These are phyloP conservation scores for Ophiostoma sp. DNA, from an alignment of 2,329 filamentous ascomycete species.

Conservation along the genomic window DNA sequence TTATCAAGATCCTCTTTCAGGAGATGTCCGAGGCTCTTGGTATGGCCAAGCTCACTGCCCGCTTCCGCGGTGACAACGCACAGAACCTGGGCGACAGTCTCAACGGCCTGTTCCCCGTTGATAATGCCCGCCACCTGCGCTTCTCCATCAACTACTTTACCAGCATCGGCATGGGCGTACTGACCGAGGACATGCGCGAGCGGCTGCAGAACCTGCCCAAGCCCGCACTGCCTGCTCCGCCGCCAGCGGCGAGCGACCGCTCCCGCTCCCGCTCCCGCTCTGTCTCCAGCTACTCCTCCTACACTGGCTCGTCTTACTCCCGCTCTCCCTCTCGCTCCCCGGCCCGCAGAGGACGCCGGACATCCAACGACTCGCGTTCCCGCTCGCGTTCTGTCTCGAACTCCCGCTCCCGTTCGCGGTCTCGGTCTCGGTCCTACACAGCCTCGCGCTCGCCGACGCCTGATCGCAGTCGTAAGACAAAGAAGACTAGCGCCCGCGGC, in stretches of 20 bases:
- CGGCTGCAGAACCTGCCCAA: constrained; percentile 85
- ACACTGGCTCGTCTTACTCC: constrained; percentile 58
- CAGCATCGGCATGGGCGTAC: constrained; percentile 87
- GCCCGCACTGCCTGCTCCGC: constrained; percentile 66
- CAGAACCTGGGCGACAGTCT: constrained; percentile 63
- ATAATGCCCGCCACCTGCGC: constrained; percentile 82
- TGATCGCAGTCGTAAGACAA: constrained; percentile 12
- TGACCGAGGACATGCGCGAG: constrained; percentile 94
- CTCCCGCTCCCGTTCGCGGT: constrained; percentile 9
- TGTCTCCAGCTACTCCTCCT: constrained; percentile 73
- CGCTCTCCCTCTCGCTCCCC: constrained; percentile 38
- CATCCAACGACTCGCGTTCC: constrained; percentile 18
- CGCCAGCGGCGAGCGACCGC: constrained; percentile 32
- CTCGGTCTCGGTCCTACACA: constrained; percentile 8
- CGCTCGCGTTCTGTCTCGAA: constrained; percentile 23
- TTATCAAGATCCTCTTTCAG: constrained; percentile 96
- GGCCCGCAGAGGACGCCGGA: constrained; percentile 41
- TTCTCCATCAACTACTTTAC: constrained; percentile 99
- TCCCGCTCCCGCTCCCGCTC: constrained; percentile 49
- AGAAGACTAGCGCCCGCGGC: constrained; percentile 1
- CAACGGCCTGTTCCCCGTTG: constrained; percentile 80
- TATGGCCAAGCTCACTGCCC: constrained; percentile 69
- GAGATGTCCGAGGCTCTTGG: constrained; percentile 84
- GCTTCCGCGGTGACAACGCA: constrained; percentile 63
- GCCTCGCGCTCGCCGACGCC: constrained; percentile 4